A percentile compares a stretch with the other conserved stretches of the same genome.
These are phyloP conservation scores for Candida incommunis DNA, from an alignment of 805 yeast genomes.

Conservation along the genomic window DNA sequence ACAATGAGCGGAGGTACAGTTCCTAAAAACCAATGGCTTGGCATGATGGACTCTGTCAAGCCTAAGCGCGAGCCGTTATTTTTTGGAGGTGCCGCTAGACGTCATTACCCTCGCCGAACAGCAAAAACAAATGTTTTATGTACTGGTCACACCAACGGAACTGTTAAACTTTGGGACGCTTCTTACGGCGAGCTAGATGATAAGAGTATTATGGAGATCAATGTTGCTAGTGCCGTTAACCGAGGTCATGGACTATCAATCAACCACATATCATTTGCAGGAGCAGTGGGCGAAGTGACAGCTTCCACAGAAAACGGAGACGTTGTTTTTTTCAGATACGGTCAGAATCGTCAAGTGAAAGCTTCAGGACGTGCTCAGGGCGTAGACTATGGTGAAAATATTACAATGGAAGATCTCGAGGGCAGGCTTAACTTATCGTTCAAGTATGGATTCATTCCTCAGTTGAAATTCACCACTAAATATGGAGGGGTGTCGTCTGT, in stretches of 20 bases:
- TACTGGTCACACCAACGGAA: conserved; percentile 77
- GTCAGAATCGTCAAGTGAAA: conserved; percentile 28
- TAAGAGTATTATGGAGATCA: conserved; percentile 43
- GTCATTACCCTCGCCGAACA: conserved; percentile 31
- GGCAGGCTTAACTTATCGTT: conserved; percentile 18
- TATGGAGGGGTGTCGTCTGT: conserved; percentile 44
- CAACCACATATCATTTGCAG: conserved; percentile 53
- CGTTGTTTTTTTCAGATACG: conserved; percentile 61
- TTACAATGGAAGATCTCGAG: conserved; percentile 4
- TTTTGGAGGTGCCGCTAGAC: conserved; percentile 67
- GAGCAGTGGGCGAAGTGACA: conserved; percentile 62
- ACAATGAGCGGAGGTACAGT: conserved; percentile 40
- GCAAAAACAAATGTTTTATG: conserved; percentile 46
- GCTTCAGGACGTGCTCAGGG: conserved; percentile 4
- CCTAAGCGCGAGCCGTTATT: conserved; percentile 31
- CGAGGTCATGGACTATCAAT: conserved; percentile 32
- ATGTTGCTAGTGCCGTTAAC: conserved; percentile 27
- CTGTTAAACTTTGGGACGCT: conserved; percentile 68
- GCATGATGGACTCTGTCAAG: conserved; percentile 48
- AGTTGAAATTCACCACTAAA: conserved; percentile 20
- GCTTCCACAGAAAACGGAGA: conserved; percentile 59
- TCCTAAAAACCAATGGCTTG: conserved; percentile 58
- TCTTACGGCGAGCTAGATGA: conserved; percentile 60
- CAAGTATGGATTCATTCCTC: conserved; percentile 2
- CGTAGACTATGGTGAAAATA: not conserved